Evolutionary conservation across 1,139 yeast genomes (phyloP), one percentile per base, ranked within the genome.

Genomic region (Suhomyces guaymorum): DNA sequence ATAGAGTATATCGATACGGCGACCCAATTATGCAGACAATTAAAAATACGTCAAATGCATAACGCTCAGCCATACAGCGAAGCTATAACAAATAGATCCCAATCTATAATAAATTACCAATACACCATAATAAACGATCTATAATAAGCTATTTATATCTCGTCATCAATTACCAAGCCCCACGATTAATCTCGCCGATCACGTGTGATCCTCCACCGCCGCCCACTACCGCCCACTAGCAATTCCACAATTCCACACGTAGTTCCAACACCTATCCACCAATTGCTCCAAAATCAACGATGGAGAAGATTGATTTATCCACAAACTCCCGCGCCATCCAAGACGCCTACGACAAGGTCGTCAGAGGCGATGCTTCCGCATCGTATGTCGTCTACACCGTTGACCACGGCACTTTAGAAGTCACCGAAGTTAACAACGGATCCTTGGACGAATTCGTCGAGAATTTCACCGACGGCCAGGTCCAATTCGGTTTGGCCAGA

Each of bases 401-500:
- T 4, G 73, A 75, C 49, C 70, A 72, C 32, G 65, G 66, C 39
- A 73, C 81, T 29, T 75, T 82, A 47, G 67, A 64, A 21, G 85
- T 85, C 16, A 66, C 74, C 4, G 75, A 68, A 28, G 63, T 77
- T 2, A 89, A 88, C 19, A 55, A 71, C 30, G 86, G 83, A 15
- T 80, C 77, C 37, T 78, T 92, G 52, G 73, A 73, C 29, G 96
- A 88, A 38, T 89, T 92, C 55, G 79, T 87, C 31, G 82, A 78
- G 29, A 76, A 84, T 44, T 90, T 92, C 58, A 83, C 82, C 49
- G 97, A 90, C 47, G 88, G 95, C 2, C 80, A 81, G 42, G 88
- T 90, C 37, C 96, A 90, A 66, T 92, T 83, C 55, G 98, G 97
- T 28, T 73, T 92, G 46, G 86, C 89, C 18, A 76, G 96, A 33